phyloP scores from a whole-genome alignment of 345 rosid genomes.

The Lumnitzera racemosa region DNA sequence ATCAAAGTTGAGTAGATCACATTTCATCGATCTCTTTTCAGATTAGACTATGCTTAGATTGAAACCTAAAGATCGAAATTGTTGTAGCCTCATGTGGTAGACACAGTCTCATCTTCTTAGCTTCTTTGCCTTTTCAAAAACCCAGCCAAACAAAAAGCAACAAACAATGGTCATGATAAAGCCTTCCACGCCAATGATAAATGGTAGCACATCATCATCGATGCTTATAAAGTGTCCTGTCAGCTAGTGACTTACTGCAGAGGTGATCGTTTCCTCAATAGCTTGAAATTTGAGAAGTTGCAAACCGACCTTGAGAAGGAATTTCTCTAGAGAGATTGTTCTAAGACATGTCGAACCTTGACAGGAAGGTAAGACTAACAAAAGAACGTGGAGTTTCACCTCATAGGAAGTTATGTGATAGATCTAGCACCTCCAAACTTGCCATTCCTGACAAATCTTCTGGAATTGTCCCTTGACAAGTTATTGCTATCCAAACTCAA shows the following conservation, averaged over 20 bases:
- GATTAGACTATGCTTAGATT: too few species aligned
- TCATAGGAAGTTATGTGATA: conserved; percentile 7
- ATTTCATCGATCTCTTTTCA: too few species aligned
- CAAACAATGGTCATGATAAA: too few species aligned
- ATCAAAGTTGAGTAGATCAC: too few species aligned
- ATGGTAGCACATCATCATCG: too few species aligned
- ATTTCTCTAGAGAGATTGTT: conserved; percentile 5
- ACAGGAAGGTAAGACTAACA: conserved; percentile 2
- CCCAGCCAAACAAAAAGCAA: too few species aligned
- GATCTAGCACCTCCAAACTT: conserved; percentile 3
- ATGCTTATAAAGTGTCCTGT: too few species aligned
- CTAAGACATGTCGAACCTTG: background rate
- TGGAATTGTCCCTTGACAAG: conserved; percentile 6
- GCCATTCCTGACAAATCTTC: conserved; percentile 2
- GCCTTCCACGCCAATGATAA: too few species aligned
- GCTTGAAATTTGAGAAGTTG: conserved; percentile 1
- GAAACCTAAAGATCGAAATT: too few species aligned
- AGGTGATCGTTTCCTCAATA: conserved; percentile 4
- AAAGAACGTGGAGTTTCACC: conserved; percentile 6
- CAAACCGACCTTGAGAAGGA: conserved; percentile 5
- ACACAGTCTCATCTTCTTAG: too few species aligned
- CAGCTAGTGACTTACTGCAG: background rate
- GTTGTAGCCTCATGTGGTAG: too few species aligned
- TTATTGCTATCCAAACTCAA: conserved; percentile 7
- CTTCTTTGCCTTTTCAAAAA: too few species aligned